phyloP scores from a whole-genome alignment of 768 basidiomycete species.

The Leccinum rimulosum region DNA sequence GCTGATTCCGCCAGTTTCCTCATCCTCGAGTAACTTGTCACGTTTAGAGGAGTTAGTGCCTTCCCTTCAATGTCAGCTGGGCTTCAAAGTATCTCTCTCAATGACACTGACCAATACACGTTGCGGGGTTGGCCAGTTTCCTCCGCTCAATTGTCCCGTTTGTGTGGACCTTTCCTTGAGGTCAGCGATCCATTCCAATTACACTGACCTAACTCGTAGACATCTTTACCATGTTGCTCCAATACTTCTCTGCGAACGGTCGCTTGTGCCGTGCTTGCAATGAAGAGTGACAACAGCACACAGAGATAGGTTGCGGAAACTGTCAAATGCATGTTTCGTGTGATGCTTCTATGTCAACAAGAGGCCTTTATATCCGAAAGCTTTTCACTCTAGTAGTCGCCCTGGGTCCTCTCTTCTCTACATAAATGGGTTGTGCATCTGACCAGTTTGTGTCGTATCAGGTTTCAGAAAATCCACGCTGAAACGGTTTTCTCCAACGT shows the following conservation, averaged over 20 bases:
- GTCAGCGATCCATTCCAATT: neutral
- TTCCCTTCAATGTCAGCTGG: too few relatives aligned
- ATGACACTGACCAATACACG: too few relatives aligned
- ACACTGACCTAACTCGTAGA: neutral
- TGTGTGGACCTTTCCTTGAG: neutral
- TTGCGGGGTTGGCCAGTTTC: too few relatives aligned
- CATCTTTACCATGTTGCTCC: neutral
- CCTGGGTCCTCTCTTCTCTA: neutral
- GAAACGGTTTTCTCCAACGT: neutral
- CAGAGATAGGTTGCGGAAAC: neutral
- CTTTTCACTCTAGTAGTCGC: too few relatives aligned
- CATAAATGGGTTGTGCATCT: neutral
- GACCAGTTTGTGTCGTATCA: too few relatives aligned
- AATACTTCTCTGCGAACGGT: neutral
- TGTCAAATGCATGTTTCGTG: neutral
- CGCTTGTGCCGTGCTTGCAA: neutral
- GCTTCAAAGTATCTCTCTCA: too few relatives aligned
- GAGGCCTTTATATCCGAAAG: neutral
- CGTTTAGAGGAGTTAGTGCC: too few relatives aligned
- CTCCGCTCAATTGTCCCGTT: too few relatives aligned
- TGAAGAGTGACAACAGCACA: neutral
- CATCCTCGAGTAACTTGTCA: too few relatives aligned
- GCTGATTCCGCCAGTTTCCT: too few relatives aligned
- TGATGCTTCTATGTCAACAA: neutral
- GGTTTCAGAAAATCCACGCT: neutral